Base-by-base conservation (phyloP, 1,284 basidiomycete genomes). In the Cerioporus squamosus region DNA sequence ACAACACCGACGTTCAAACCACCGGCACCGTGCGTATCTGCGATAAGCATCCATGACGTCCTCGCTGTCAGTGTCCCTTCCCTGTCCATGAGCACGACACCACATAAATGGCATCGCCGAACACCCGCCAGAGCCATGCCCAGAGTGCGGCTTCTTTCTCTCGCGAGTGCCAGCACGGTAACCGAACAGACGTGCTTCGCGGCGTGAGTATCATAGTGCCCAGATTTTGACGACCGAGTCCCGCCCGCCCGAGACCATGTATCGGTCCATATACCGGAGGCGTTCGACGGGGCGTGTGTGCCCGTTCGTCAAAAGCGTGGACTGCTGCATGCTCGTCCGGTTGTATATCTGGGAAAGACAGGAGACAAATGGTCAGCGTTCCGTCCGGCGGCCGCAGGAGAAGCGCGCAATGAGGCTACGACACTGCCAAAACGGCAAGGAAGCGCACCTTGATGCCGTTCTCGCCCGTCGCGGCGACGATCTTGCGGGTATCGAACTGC, bases 201-300 rank as follows among this genome's bases (percentile, higher is more conserved):
- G 31, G 44, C 39, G 23, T 40, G 14, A 39, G 14, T n/a, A 12
- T 77, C 82, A 98, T 75, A 99, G 79, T 45, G 95, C 94, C 97
- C 97, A 99, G 57, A 98, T 89, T 79, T 98, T 98, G 67, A 98
- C 85, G 44, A 84, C 82, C 29, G 91, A 83, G 76, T 99, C 97
- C 55, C 90, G 86, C 52, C 90, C 95, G 44, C 97, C 97, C 24
- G 93, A 92, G 40, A 95, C 90, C 49, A 98, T 81, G 75, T 98
- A 99, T 59, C 91, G 88, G 76, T 99, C 97, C 88, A 98, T 97
- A 76, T 97, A 99, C 53, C 97, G 84, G 66, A 99, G 77, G 63
- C 85, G 84, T 75, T 97, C 94, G n/a, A 89, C 91, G 0, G 96
- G 95, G 64, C 86, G 88, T 22, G 86, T 92, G 74, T 99, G 97